A percentile compares a stretch with the other conserved stretches of the same genome.
phyloP scores from a whole-genome alignment of 164 flowering plant species.

The Litsea cubeba region DNA sequence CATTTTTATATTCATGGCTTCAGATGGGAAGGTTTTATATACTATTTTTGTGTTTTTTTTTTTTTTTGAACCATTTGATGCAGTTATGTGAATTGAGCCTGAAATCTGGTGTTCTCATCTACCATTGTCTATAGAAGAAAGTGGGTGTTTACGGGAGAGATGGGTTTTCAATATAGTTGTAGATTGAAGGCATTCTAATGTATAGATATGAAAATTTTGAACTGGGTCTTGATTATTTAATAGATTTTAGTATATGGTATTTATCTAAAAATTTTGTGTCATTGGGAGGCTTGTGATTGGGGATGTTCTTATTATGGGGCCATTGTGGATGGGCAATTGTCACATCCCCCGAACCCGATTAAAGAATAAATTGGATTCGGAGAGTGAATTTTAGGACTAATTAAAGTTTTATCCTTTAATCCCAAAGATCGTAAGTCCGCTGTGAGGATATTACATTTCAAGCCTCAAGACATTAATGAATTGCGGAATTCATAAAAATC shows the following conservation, averaged over 20 bases:
- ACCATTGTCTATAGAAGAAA: not conserved
- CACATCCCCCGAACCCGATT: too few relatives aligned
- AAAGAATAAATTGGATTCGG: too few relatives aligned
- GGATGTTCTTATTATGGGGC: too few relatives aligned
- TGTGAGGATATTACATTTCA: too few relatives aligned
- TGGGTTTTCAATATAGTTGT: not conserved
- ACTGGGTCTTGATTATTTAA: not conserved
- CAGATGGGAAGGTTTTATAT: not conserved
- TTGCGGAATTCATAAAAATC: too few relatives aligned
- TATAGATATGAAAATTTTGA: not conserved
- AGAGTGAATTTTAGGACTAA: too few relatives aligned
- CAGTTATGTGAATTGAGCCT: not conserved
- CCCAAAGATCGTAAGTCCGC: too few relatives aligned
- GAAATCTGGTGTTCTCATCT: not conserved
- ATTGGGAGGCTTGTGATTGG: too few relatives aligned
- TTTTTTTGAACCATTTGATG: not conserved
- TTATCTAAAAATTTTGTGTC: too few relatives aligned
- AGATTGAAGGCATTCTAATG: not conserved
- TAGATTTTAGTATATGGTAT: not conserved
- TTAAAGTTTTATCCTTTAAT: too few relatives aligned
- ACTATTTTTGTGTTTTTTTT: not conserved
- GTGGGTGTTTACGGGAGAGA: not conserved
- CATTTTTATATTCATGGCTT: not conserved
- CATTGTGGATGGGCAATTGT: too few relatives aligned
- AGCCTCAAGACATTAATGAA: too few relatives aligned